Conservation (phyloP, 139 green algal species). For the Tetradesmus lagerheimii region DNA sequence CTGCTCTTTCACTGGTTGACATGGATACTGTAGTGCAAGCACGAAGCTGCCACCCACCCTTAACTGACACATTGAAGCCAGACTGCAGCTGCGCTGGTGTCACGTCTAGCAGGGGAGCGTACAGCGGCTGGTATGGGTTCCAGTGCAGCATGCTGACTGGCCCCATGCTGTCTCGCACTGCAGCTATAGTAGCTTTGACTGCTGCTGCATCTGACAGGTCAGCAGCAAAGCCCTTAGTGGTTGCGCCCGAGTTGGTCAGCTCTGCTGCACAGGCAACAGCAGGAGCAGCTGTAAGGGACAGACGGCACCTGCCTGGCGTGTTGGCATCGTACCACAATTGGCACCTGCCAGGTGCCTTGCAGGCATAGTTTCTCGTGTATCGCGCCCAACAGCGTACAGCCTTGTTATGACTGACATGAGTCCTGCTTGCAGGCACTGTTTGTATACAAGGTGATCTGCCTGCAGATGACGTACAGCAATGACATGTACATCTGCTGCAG, state of each 20-base stretch:
- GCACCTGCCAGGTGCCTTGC: too few species aligned
- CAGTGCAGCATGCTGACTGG: constrained; percentile 13
- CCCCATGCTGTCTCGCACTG: background rate
- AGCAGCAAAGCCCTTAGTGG: constrained; percentile 21
- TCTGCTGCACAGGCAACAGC: constrained; percentile 14
- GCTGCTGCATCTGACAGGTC: constrained; percentile 44
- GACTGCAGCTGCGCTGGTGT: constrained; percentile 26
- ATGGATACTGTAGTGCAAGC: background rate
- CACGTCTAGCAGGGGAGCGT: background rate
- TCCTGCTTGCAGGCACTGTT: too few species aligned
- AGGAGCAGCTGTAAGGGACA: background rate
- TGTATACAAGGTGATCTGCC: too few species aligned
- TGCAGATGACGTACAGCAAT: too few species aligned
- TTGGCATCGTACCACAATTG: too few species aligned
- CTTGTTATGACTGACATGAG: too few species aligned
- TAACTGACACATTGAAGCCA: constrained; percentile 13
- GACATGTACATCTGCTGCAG: too few species aligned
- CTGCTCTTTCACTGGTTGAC: background rate
- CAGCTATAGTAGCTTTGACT: constrained; percentile 27
- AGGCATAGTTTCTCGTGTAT: too few species aligned
- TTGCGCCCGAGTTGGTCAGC: constrained; percentile 1
- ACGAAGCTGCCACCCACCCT: background rate
- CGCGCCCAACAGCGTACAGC: background rate
- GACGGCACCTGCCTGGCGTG: too few species aligned
- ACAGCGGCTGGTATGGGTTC: constrained; percentile 22